A percentile compares a stretch with the other conserved stretches of the same genome.
Evolutionary conservation across 2,329 filamentous ascomycete species (phyloP).

Genomic region (Colletotrichum sp.): DNA sequence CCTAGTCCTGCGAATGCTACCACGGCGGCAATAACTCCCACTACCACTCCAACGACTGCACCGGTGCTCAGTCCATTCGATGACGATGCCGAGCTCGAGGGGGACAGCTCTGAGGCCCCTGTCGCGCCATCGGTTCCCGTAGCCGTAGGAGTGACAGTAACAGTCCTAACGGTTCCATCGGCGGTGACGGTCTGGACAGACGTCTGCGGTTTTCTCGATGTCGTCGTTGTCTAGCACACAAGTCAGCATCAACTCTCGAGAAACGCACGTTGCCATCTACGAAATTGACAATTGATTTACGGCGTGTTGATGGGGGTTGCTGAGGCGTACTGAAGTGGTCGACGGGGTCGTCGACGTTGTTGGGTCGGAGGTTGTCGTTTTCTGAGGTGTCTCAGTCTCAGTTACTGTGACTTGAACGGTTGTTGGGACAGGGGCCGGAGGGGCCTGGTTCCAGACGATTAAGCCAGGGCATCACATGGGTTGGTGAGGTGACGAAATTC

Average conservation of each 20-base stretch:
- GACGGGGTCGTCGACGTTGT: conserved; percentile 23
- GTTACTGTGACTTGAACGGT: conserved; percentile 22
- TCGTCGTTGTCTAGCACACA: background rate
- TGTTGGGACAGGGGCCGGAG: conserved; percentile 26
- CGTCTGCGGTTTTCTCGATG: background rate
- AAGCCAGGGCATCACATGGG: conserved; percentile 17
- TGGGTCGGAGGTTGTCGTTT: conserved; percentile 36
- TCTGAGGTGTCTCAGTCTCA: conserved; percentile 37
- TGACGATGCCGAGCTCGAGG: background rate
- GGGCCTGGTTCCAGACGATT: conserved; percentile 28
- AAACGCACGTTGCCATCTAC: background rate
- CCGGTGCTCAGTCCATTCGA: conserved; percentile 45
- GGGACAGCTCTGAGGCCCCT: conserved; percentile 1
- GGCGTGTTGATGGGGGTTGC: conserved; percentile 7
- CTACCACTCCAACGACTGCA: conserved; percentile 51
- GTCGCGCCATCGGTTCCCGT: conserved; percentile 25
- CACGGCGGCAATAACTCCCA: conserved; percentile 41
- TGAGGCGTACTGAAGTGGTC: conserved; percentile 16
- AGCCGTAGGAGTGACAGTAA: conserved; percentile 55
- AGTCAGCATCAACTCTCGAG: background rate
- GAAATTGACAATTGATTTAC: background rate
- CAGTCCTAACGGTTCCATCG: conserved; percentile 57
- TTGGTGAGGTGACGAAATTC: conserved; percentile 1
- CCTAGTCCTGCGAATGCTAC: conserved; percentile 39
- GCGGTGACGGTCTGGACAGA: conserved; percentile 59